Base-by-base conservation (phyloP, 106 monocot species). In the Acorus gramineus region DNA sequence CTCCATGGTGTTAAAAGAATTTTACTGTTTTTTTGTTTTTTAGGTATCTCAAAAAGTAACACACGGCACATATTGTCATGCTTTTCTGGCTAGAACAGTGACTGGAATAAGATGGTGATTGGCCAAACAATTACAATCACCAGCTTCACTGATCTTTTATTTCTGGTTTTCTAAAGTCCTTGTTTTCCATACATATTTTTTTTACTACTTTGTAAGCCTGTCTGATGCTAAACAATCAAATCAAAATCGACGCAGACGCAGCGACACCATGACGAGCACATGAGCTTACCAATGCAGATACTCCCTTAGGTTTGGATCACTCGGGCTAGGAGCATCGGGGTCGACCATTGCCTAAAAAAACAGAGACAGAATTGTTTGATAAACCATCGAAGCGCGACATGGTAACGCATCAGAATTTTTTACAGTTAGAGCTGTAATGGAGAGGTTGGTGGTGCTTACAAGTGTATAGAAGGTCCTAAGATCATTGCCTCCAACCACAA, bases 391-490 rank as follows among this genome's bases (percentile, higher is more conserved):
- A 47, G 9, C 49, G 50, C 4, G 8, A 46, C 43, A 2, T 10
- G 43, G 47, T n/a, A 58, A 61, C 50, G 52, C 46, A 74, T 53
- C n/a, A 56, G 43, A 3, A 11, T 2, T 8, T 8, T 14, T 42
- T n/a, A 61, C 14, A 1, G 28, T 28, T 28, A 28, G 28, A 28
- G 28, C 28, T 28, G 28, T 28, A 1, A 28, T 28, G 28, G 28
- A 56, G 55, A 11, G 28, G 57, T 57, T 7, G 2, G 8, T 43
- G 2, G 13, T 8, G 7, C 84, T 87, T 81, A 96, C 95, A 28
- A 96, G 82, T 14, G 95, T 90, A 57, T 87, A 85, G 68, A 89
- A 79, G 60, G 54, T 90, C 70, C 85, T 96, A 6, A 80, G 60
- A 46, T 87, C 87, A 61, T 56, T 66, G 3, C 90, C 95, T 43